These are phyloP conservation scores for Cryptosporidium felis DNA, from an alignment of 169 alveolate genomes.

Conservation along the genomic window DNA sequence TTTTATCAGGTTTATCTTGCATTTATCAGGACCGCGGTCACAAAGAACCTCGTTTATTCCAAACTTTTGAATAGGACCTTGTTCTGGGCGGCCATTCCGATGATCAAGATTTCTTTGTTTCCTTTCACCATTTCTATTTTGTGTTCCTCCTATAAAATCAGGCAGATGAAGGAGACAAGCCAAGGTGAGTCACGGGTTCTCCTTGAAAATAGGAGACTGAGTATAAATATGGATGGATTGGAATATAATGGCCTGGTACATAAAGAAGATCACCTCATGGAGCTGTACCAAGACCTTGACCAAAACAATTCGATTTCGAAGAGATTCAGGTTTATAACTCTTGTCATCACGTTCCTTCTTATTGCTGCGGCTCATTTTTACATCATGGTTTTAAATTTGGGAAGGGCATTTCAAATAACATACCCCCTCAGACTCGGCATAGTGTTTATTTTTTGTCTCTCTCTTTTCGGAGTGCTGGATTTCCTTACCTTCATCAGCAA, in stretches of 20 bases:
- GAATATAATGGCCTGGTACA: constrained; percentile 7
- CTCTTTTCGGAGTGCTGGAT: constrained; percentile 17
- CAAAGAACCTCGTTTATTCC: constrained; percentile 1
- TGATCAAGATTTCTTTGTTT: constrained; percentile 19
- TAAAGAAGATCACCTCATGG: constrained; percentile 12
- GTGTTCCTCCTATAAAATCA: constrained; percentile 35
- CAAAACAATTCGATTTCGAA: constrained; percentile 1
- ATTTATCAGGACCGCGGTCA: background rate
- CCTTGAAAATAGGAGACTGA: background rate
- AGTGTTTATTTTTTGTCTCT: constrained; percentile 9
- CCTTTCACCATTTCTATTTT: constrained; percentile 29
- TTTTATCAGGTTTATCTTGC: constrained; percentile 15
- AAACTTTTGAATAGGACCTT: background rate
- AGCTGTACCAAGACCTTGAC: constrained; percentile 14
- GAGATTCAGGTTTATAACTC: constrained; percentile 20
- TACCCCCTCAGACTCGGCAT: constrained; percentile 34
- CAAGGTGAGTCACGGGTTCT: background rate
- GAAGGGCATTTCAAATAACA: constrained; percentile 43
- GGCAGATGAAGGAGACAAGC: background rate
- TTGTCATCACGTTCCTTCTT: background rate
- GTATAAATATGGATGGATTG: background rate
- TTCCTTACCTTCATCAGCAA: background rate
- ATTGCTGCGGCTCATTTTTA: constrained; percentile 1
- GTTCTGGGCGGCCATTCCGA: constrained; percentile 39
- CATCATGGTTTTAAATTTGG: constrained; percentile 11